A percentile compares a stretch with the other conserved stretches of the same genome.
Conservation (phyloP, 106 monocot genomes). For the Dioscorea zingiberensis region DNA sequence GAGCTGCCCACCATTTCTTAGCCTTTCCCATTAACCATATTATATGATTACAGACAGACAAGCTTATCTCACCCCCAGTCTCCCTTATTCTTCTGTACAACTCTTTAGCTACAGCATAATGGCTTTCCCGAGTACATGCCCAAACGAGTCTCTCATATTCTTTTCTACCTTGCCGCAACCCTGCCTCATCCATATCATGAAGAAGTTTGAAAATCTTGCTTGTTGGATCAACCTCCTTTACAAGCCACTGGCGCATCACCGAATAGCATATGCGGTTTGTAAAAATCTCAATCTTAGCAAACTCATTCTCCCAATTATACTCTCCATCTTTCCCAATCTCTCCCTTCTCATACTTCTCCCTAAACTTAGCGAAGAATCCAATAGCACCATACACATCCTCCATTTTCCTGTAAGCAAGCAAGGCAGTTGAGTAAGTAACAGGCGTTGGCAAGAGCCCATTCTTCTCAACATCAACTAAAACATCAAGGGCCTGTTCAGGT, state of each 20-base stretch:
- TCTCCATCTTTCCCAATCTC: slow-evolving; percentile 20
- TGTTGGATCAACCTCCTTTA: slow-evolving; percentile 28
- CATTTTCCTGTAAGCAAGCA: slow-evolving; percentile 60
- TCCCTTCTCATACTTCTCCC: slow-evolving; percentile 41
- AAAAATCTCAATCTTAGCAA: slow-evolving; percentile 51
- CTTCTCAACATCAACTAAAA: slow-evolving; percentile 43
- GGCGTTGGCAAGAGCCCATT: slow-evolving; percentile 57
- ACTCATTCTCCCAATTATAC: slow-evolving; percentile 60
- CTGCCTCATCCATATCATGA: slow-evolving; percentile 46
- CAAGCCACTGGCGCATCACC: slow-evolving; percentile 62
- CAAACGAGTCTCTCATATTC: slow-evolving; percentile 72
- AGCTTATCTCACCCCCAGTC: slow-evolving; percentile 37
- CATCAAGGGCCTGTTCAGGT: slow-evolving; percentile 31
- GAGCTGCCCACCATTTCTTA: slow-evolving; percentile 96
- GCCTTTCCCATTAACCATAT: slow-evolving; percentile 93
- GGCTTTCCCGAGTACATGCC: slow-evolving; percentile 69
- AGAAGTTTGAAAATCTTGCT: slow-evolving; percentile 47
- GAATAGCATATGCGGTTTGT: slow-evolving; percentile 53
- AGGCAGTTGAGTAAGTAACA: slow-evolving; percentile 61
- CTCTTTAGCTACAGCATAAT: slow-evolving; percentile 65
- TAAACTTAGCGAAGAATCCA: slow-evolving; percentile 36
- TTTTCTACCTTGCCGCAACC: slow-evolving; percentile 18
- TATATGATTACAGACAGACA: slow-evolving; percentile 84
- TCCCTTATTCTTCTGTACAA: slow-evolving; percentile 72
- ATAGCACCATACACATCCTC: slow-evolving; percentile 66